phyloP scores from a whole-genome alignment of 495 filamentous ascomycete genomes.

The Talaromyces stipitatus region DNA sequence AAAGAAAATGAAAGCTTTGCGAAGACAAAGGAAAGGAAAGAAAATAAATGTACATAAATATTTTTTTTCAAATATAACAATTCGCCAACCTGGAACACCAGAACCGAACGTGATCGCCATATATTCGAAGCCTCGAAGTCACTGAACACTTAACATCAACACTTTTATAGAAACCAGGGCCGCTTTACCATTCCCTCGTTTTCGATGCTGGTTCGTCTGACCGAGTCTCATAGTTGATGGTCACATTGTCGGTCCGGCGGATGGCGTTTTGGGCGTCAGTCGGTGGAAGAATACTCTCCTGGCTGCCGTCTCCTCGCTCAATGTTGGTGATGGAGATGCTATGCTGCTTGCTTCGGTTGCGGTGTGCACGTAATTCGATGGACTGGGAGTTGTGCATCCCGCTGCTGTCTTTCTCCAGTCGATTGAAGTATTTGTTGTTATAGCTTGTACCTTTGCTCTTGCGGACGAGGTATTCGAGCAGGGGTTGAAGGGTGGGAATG shows the following conservation, averaged over 20 bases:
- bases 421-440: slow-evolving; percentile 13
- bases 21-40: background rate
- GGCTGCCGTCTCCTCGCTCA: slow-evolving; percentile 11
- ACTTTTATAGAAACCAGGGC: no score
- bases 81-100: background rate
- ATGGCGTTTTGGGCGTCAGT: slow-evolving; percentile 13
- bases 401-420: slow-evolving; percentile 12
- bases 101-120: background rate
- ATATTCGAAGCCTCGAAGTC: background rate
- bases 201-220: background rate
- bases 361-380: slow-evolving; percentile 8
- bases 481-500: slow-evolving; percentile 34
- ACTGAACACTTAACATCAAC: background rate
- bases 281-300: slow-evolving; percentile 21
- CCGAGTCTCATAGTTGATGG: slow-evolving; percentile 18
- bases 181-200: background rate
- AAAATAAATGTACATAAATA: background rate
- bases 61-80: background rate
- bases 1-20: background rate
- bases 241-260: slow-evolving; percentile 23
- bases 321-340: slow-evolving; percentile 19
- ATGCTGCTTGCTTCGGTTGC: slow-evolving; percentile 14
- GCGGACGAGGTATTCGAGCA: slow-evolving; percentile 29
- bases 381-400: slow-evolving; percentile 6
- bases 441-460: slow-evolving; percentile 21